These are phyloP conservation scores for Yamadazyma phyllophila DNA, from an alignment of 805 yeast genomes.

Conservation along the genomic window DNA sequence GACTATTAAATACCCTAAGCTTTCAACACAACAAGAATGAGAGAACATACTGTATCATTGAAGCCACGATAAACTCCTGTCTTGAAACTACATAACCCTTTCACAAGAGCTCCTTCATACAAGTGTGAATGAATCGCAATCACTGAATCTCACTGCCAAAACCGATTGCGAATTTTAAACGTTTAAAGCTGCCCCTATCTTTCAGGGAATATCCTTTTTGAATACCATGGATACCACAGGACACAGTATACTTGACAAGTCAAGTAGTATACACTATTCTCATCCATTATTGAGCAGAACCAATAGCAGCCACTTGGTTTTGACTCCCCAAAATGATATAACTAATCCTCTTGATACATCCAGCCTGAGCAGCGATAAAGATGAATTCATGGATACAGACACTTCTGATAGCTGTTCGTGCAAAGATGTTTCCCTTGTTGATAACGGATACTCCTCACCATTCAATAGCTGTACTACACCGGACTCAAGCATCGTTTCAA, in stretches of 20 bases:
- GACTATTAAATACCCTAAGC: no score
- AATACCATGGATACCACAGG: neutral
- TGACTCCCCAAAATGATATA: neutral
- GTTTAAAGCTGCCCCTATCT: conserved; percentile 5
- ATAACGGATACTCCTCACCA: neutral
- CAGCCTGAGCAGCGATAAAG: conserved; percentile 1
- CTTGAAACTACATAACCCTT: neutral
- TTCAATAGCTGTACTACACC: neutral
- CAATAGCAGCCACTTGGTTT: neutral
- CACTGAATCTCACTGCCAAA: neutral
- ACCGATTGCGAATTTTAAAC: conserved; percentile 5
- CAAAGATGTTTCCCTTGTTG: neutral
- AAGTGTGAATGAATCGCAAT: conserved; percentile 65
- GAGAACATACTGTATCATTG: no score
- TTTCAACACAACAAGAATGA: no score
- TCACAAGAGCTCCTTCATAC: conserved; percentile 5
- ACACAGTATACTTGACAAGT: neutral
- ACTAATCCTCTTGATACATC: neutral
- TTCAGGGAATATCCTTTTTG: neutral
- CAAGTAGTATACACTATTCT: conserved; percentile 1
- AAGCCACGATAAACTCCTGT: no score
- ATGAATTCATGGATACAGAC: neutral
- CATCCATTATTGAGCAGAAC: conserved; percentile 4
- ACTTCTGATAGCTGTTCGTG: neutral
- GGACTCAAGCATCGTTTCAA: neutral